Percentiles rank a stretch among this genome's conserved stretches.
Conservation (phyloP, 2,329 filamentous ascomycete species). For the Penicillium polonicum region DNA sequence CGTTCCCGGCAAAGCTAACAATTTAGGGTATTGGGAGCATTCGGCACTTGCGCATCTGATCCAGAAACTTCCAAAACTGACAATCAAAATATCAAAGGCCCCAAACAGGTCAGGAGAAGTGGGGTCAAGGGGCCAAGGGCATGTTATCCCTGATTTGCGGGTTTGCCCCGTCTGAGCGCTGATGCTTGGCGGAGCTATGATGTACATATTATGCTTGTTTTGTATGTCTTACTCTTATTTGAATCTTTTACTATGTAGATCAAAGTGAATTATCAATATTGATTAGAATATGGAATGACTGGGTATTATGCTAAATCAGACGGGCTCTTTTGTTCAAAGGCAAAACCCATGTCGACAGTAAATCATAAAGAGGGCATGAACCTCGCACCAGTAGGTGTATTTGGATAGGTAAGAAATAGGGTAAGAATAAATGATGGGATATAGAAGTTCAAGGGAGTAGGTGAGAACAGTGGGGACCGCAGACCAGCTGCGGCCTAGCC, state of each 20-base stretch:
- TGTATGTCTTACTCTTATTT: not conserved
- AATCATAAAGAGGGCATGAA: conserved; percentile 23
- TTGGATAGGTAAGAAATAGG: not conserved
- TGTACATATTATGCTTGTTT: conserved; percentile 1
- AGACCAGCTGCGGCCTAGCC: conserved; percentile 1
- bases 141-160: conserved; percentile 12
- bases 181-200: conserved; percentile 9
- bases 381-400: conserved; percentile 23
- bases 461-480: not conserved
- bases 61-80: not conserved
- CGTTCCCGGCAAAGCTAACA: not conserved
- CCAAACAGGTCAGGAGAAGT: conserved; percentile 13
- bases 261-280: conserved; percentile 5
- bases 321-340: conserved; percentile 12
- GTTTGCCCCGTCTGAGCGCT: conserved; percentile 3
- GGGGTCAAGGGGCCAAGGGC: conserved; percentile 5
- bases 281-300: conserved; percentile 14
- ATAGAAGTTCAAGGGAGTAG: not conserved
- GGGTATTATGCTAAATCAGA: conserved; percentile 31
- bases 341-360: conserved; percentile 18
- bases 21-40: not conserved
- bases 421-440: conserved; percentile 1
- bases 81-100: not conserved
- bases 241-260: not conserved
- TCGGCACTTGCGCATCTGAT: not conserved